Evolutionary conservation across 768 basidiomycete species (phyloP), one percentile per base, ranked within the genome.

Genomic region (Suillus plorans): DNA sequence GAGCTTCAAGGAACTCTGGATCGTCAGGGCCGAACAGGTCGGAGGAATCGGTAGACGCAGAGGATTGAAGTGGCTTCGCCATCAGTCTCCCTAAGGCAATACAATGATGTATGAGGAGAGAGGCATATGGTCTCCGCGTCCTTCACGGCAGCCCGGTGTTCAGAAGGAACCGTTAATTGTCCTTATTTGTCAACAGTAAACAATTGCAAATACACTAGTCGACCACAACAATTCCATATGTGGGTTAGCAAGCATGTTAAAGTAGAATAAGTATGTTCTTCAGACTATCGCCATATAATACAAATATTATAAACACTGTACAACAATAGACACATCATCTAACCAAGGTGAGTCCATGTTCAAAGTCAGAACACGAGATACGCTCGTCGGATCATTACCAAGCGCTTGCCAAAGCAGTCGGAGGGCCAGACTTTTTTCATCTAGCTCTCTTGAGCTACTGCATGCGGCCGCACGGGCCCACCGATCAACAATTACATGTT

Each of bases 281-380:
- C 50, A 63, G 41, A 25, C 18, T 41, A 22, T 42, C 41, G 22
- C 49, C 9, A 20, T 14, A 16, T 8, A 8, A 62, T 52, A 28
- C 37, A 31, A 31, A 31, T 31, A 37, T 53, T 69, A 88, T 42
- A 88, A 73, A 49, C 81, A 83, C 65, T 87, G 86, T 63, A 89
- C 88, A 63, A 89, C 80, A 64, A 90, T 84, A 10, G 87, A 80
- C 10, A 88, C 85, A 72, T 90, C 89, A 66, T 90, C 89, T 65
- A 90, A 80, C 88, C 89, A 90, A 20, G 85, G 82, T 49, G 77
- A 77, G 63, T 87, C 85, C 83, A 88, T 82, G 69, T 90, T 86
- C 70, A 89, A 73, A 41, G 86, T 89, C 76, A 89, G 73, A 63
- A 84, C 82, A 64, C 81, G 81, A 44, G 87, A 88, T 49, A 89